Percentiles rank a stretch among this genome's conserved stretches.
Conservation (phyloP, 2,329 filamentous ascomycete genomes). For the Exophiala sideris region DNA sequence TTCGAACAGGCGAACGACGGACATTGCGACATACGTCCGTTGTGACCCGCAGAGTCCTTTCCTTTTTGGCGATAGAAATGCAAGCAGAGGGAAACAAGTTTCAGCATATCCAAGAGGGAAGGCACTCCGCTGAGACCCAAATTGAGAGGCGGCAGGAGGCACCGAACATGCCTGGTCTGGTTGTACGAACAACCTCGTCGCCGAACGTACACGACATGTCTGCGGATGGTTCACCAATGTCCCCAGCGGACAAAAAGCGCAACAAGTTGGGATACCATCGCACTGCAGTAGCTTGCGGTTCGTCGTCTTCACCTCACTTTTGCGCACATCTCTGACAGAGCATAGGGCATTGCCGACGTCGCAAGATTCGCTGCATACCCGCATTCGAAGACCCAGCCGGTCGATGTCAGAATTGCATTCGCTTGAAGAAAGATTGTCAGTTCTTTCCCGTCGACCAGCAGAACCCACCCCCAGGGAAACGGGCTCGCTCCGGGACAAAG, state of each 20-base stretch:
- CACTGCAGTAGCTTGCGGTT: conserved; percentile 93
- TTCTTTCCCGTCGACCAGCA: conserved; percentile 86
- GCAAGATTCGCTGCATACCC: conserved; percentile 88
- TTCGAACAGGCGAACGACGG: background rate
- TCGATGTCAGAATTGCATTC: conserved; percentile 88
- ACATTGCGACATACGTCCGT: background rate
- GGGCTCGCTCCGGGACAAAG: conserved; percentile 44
- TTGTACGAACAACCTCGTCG: conserved; percentile 45
- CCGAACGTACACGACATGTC: conserved; percentile 46
- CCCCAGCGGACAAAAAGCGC: conserved; percentile 64
- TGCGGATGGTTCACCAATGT: conserved; percentile 33
- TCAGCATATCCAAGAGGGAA: conserved; percentile 3
- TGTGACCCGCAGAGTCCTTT: background rate
- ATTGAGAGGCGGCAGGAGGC: background rate
- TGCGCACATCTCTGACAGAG: conserved; percentile 15
- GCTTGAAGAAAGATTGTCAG: conserved; percentile 89
- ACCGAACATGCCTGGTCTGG: conserved; percentile 20
- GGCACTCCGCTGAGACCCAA: conserved; percentile 1
- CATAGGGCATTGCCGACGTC: conserved; percentile 81
- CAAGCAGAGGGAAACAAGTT: conserved; percentile 17
- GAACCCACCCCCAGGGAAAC: conserved; percentile 49
- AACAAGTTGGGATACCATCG: conserved; percentile 96
- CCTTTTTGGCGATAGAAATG: conserved; percentile 10
- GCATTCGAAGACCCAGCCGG: conserved; percentile 68
- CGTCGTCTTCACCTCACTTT: conserved; percentile 42